Percentiles rank a stretch among this genome's conserved stretches.
phyloP scores from a whole-genome alignment of 1,284 basidiomycete genomes.

The Ganoderma lingzhi region DNA sequence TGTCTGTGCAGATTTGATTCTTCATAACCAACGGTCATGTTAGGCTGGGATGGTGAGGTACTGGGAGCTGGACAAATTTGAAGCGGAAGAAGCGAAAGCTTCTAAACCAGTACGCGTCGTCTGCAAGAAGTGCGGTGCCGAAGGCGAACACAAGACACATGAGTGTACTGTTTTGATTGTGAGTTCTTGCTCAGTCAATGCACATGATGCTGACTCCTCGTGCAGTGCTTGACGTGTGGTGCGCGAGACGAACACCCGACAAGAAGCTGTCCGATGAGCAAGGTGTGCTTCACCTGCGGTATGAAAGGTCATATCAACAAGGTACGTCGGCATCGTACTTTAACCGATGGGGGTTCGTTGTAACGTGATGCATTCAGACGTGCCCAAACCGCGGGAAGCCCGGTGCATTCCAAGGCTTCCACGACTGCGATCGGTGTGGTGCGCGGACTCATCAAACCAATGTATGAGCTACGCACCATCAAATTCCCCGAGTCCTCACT shows the following conservation, averaged over 20 bases:
- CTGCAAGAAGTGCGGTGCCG: constrained; percentile 78
- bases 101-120: constrained; percentile 55
- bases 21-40: constrained; percentile 6
- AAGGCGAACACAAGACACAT: constrained; percentile 69
- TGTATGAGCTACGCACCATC: constrained; percentile 50
- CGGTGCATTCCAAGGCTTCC: constrained; percentile 41
- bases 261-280: constrained; percentile 83
- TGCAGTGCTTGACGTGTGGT: constrained; percentile 88
- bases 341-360: not conserved
- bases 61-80: constrained; percentile 54
- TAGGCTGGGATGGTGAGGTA: constrained; percentile 62
- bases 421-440: constrained; percentile 83
- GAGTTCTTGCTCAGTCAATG: constrained; percentile 39
- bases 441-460: constrained; percentile 72
- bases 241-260: constrained; percentile 87
- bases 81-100: constrained; percentile 46
- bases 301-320: constrained; percentile 86
- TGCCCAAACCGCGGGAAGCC: constrained; percentile 72
- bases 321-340: constrained; percentile 50
- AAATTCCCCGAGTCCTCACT: not conserved
- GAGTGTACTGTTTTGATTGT: constrained; percentile 77
- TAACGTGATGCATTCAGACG: constrained; percentile 53
- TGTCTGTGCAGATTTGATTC: not conserved
- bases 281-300: constrained; percentile 88
- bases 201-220: constrained; percentile 13